A percentile compares a stretch with the other conserved stretches of the same genome.
These are phyloP conservation scores for Phytophthora hibernalis DNA, from an alignment of 352 stramenopile genomes.

Conservation along the genomic window DNA sequence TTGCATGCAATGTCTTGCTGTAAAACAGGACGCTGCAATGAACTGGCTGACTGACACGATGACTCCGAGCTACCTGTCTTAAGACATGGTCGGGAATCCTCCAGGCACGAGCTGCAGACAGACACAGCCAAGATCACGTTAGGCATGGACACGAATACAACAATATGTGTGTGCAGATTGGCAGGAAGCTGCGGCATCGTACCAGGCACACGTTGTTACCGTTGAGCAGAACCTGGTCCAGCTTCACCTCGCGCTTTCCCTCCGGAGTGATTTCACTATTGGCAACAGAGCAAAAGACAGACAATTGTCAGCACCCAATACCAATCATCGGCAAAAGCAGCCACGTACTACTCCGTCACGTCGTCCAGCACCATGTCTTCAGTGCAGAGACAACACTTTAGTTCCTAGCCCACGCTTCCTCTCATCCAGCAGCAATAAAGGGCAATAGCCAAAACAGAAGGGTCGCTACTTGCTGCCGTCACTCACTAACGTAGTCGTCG, in stretches of 20 bases:
- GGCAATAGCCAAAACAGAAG: background rate
- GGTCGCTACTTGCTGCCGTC: background rate
- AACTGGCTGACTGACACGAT: constrained; percentile 7
- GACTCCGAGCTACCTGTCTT: constrained; percentile 15
- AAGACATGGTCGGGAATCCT: constrained; percentile 60
- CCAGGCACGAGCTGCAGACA: constrained; percentile 76
- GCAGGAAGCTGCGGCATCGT: background rate
- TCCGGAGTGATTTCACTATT: constrained; percentile 86
- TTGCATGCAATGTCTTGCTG: background rate
- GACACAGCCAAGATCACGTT: constrained; percentile 12
- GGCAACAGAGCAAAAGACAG: background rate
- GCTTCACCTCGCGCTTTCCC: constrained; percentile 87
- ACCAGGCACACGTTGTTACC: constrained; percentile 98
- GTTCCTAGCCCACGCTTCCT: constrained; percentile 7
- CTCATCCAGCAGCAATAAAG: background rate
- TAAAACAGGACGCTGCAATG: constrained; percentile 16
- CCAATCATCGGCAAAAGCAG: background rate
- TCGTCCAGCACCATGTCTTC: constrained; percentile 94
- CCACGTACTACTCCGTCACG: constrained; percentile 93
- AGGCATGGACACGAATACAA: background rate
- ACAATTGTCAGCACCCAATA: background rate
- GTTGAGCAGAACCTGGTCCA: constrained; percentile 98
- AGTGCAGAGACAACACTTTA: constrained; percentile 7
- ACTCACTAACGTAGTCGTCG: constrained; percentile 97
- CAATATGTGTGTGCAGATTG: too few species aligned